Base-by-base conservation (phyloP, 306 rosid genomes). In the Acacia melanoxylon region DNA sequence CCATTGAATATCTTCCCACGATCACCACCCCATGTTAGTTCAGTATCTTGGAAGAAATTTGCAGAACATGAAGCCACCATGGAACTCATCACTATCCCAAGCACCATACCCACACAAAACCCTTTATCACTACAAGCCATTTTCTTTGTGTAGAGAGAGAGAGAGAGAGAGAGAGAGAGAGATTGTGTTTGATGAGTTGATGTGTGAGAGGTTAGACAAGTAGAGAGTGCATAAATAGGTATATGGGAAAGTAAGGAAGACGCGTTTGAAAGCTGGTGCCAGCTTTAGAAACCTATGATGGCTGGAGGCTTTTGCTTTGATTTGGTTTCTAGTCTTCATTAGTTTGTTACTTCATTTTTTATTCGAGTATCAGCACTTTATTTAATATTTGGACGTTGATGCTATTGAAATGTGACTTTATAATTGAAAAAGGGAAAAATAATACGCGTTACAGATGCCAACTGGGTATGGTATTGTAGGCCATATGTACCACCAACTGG, bases 21-120 rank as follows among this genome's bases (percentile, higher is more conserved):
- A 4, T 77, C 48, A 33, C 33, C 93, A 54, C 97, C 97, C 86
- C 91, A 94, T 13, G 92, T 88, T 33, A 92, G 56, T 37, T 91
- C 94, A 37, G 91, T 75, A 70, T 92, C 92, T 70, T 86, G 86
- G 86, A 83, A 51, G 88, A 94, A 92, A 80, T 86, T 90, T 8
- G 89, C 88, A 42, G 90, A 88, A 19, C 86, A 82, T 61, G 86
- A 31, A 15, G 63, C 83, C 35, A 84, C 27, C 68, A 19, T 56
- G 2, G 84, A 80, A 80, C 88, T 83, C 68, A 86, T 20, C 54
- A 81, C 87, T 25, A 58, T 58, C 65, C 65, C 65, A 58, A 88
- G 8, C 63, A 89, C 69, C 75, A 83, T 70, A 33, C 41, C n/a
- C 81, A 78, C 46, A 41, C 72, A 58, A 37, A 80, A 81, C 67